Base-by-base conservation (phyloP, 345 rosid species). In the Geranium brycei region DNA sequence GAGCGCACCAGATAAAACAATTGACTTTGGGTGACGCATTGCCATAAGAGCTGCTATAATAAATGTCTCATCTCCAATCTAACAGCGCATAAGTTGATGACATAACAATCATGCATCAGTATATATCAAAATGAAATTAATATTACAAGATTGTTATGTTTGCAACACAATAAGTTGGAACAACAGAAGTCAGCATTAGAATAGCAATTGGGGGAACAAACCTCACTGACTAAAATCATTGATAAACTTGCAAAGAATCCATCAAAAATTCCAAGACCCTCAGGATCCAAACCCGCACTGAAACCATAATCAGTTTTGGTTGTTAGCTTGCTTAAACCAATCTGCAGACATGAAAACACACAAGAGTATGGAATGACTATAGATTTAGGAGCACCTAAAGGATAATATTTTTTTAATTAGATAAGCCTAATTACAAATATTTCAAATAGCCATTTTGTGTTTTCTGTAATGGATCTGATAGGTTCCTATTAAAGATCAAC, bases 11-110 rank as follows among this genome's bases (percentile, higher is more conserved):
- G 93, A 91, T 14, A 95, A 62, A 70, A 95, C 99, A 38, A 68
- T 95, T 31, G 99, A 84, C 75, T 88, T 95, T 5, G 99, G 99
- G 62, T 95, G 97, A 32, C 99, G 92, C 99, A 95, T 95, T 14
- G 99, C 99, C 99, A 95, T 91, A 60, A 95, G 83, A 59, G 99
- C 99, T 47, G 99, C 99, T 78, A 95, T 95, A 62, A 95, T 95
- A 72, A 95, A 95, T 8, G 99, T 95, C 67, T 95, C 99, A 78
- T 95, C 99, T 55, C 99, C 99, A 76, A 91, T 85, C 99, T 90
- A 67, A 38, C 66, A 67, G 19, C 64, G 72, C 14, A 30, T 73
- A n/a, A 3, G 10, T 41, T 51, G 59, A 30, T 53, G 35, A 38
- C 47, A 38, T 5, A 47, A 47, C 53, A 47, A 47, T 47, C 53